Conservation (phyloP, 495 filamentous ascomycete genomes). For the Hypoxylon lenormandii region DNA sequence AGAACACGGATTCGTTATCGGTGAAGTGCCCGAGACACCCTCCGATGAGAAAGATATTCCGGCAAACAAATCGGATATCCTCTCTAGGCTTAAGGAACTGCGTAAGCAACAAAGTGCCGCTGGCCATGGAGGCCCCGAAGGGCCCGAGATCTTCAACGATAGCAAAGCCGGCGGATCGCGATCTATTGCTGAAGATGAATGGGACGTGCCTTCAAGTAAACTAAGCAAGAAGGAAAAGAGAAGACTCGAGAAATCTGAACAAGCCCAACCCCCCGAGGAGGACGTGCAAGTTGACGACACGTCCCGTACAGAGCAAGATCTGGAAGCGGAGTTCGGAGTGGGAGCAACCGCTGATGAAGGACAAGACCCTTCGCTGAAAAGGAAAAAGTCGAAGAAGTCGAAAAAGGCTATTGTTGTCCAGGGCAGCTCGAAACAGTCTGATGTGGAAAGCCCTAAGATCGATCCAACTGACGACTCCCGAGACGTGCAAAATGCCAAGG, state of each 20-base stretch:
- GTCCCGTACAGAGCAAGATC: slow-evolving; percentile 27
- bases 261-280: slow-evolving; percentile 38
- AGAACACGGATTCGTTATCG: slow-evolving; percentile 34
- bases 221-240: slow-evolving; percentile 56
- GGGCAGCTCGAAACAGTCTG: slow-evolving; percentile 39
- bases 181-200: slow-evolving; percentile 36
- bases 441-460: slow-evolving; percentile 33
- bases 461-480: slow-evolving; percentile 51
- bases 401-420: slow-evolving; percentile 47
- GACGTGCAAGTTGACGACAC: slow-evolving; percentile 36
- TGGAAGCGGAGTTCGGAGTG: slow-evolving; percentile 34
- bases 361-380: slow-evolving; percentile 32
- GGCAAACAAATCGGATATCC: slow-evolving; percentile 22
- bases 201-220: slow-evolving; percentile 36
- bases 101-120: slow-evolving; percentile 25
- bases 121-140: slow-evolving; percentile 16
- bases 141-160: slow-evolving; percentile 11
- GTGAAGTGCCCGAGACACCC: slow-evolving; percentile 38
- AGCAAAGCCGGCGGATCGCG: slow-evolving; percentile 3
- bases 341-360: slow-evolving; percentile 29
- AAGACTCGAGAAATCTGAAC: slow-evolving; percentile 52
- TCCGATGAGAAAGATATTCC: slow-evolving; percentile 28
- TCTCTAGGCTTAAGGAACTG: slow-evolving; percentile 31
- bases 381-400: slow-evolving; percentile 50
- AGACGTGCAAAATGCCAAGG: slow-evolving; percentile 26